phyloP scores from a whole-genome alignment of 768 basidiomycete species.

The Pulveroboletus sp. region DNA sequence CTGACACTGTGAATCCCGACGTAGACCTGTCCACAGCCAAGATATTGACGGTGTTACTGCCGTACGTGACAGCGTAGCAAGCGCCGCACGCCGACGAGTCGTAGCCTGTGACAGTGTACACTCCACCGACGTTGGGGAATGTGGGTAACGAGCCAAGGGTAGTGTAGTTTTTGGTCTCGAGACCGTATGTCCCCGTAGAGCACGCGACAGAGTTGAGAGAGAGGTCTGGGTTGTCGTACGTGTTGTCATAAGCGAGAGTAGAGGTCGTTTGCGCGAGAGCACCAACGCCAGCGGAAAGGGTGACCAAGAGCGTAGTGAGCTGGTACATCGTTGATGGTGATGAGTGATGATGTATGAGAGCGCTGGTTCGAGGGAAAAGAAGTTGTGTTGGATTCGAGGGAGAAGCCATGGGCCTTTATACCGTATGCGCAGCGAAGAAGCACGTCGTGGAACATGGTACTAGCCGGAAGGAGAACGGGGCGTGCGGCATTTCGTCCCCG shows the following conservation, averaged over 20 bases:
- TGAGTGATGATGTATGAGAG: no score
- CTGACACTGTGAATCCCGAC: slow-evolving; percentile 46
- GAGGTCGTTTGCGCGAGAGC: slow-evolving; percentile 11
- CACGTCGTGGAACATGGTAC: no score
- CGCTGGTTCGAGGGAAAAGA: no score
- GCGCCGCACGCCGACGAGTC: slow-evolving; percentile 31
- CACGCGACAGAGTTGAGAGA: slow-evolving; percentile 27
- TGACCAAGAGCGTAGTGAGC: no score
- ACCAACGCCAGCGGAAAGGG: no score
- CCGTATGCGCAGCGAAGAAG: no score
- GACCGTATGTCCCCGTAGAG: slow-evolving; percentile 33
- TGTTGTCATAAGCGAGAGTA: slow-evolving; percentile 29
- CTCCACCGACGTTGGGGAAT: slow-evolving; percentile 35
- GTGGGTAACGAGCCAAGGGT: slow-evolving; percentile 32
- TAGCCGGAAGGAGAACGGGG: no score
- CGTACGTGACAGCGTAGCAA: slow-evolving; percentile 32
- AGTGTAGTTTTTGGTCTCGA: slow-evolving; percentile 29
- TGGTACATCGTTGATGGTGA: no score
- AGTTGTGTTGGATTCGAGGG: no score
- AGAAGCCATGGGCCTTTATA: no score
- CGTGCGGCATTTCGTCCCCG: no score
- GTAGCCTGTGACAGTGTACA: slow-evolving; percentile 29
- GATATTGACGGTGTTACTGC: slow-evolving; percentile 11
- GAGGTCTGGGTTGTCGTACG: slow-evolving; percentile 27
- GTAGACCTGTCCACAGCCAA: slow-evolving; percentile 29